These are phyloP conservation scores for Candida dubliniensis DNA, from an alignment of 1,139 yeast genomes.

Conservation along the genomic window DNA sequence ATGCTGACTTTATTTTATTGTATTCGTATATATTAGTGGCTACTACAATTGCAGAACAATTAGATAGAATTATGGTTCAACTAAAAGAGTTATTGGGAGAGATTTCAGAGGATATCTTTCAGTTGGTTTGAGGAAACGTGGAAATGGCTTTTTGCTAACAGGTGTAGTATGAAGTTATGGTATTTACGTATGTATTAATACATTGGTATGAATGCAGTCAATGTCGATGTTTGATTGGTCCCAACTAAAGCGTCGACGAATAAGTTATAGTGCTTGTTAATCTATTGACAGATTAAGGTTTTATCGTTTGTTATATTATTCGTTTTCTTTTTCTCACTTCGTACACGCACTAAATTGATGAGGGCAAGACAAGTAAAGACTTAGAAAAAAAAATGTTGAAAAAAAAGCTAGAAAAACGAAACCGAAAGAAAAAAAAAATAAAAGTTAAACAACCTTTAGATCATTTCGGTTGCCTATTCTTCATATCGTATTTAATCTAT, in stretches of 20 bases:
- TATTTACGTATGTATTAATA: neutral
- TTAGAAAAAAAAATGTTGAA: too few species aligned
- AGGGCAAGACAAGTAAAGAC: too few species aligned
- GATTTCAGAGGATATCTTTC: constrained; percentile 55
- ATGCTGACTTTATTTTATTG: constrained; percentile 72
- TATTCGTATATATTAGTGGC: constrained; percentile 77
- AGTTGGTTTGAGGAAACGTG: constrained; percentile 27
- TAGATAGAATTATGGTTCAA: constrained; percentile 55
- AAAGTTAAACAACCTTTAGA: neutral
- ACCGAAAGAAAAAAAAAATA: neutral
- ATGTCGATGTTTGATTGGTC: too few species aligned
- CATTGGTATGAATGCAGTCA: too few species aligned
- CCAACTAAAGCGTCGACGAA: too few species aligned
- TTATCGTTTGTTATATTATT: too few species aligned
- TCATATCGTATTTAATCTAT: neutral
- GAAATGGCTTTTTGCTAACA: neutral
- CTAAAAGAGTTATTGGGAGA: constrained; percentile 64
- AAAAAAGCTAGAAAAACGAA: neutral
- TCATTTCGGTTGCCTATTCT: neutral
- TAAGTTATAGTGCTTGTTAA: too few species aligned
- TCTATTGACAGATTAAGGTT: too few species aligned
- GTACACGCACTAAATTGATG: too few species aligned
- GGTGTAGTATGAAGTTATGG: neutral
- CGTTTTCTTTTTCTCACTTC: too few species aligned
- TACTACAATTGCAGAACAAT: constrained; percentile 62